Evolutionary conservation across 768 basidiomycete genomes (phyloP), one percentile per base, ranked within the genome.

Genomic region (Boletus bicolor): DNA sequence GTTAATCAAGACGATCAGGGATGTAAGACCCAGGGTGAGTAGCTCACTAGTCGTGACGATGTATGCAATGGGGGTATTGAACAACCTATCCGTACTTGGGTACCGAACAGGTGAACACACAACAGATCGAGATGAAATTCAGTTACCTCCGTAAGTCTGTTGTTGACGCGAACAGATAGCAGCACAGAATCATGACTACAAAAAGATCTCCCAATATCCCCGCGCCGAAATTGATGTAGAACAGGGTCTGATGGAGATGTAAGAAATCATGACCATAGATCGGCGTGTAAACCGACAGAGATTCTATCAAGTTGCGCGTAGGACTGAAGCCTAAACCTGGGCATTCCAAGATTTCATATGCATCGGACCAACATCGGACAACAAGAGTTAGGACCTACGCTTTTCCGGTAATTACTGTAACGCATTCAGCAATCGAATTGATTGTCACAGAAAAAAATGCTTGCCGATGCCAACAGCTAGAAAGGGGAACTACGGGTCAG

Each of bases 221-320:
- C 0, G 77, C 65, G 5, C 75, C 78, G 54, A 85, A 83, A 55
- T 79, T 77, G 52, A 80, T 54, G 60, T 82, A 84, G 61, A 85
- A 69, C 28, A 81, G 61, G 32, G 53, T 67, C 84, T 86, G 21
- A 57, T 35, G 24, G 35, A 3, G n/a, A 5, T 17, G 11, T 57
- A 17, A 61, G 56, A 21, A 38, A 53, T 17, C 5, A 37, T 24
- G 17, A 14, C 19, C 5, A 43, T 2, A 5, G 21, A 44, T 44
- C 12, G 4, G 45, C 14, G 5, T 5, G 11, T 17, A 35, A n/a
- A 60, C 74, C 49, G 56, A 79, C 82, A 30, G 77, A 75, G 5
- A 79, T 60, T 8, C 44, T 67, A 38, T 71, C 55, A 8, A 82
- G 65, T n/a, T 77, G 71, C 17, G 62, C 44, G 51, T 68, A 78